Evolutionary conservation across 331 rosid species (phyloP).

Genomic region (Arachis monticola): DNA sequence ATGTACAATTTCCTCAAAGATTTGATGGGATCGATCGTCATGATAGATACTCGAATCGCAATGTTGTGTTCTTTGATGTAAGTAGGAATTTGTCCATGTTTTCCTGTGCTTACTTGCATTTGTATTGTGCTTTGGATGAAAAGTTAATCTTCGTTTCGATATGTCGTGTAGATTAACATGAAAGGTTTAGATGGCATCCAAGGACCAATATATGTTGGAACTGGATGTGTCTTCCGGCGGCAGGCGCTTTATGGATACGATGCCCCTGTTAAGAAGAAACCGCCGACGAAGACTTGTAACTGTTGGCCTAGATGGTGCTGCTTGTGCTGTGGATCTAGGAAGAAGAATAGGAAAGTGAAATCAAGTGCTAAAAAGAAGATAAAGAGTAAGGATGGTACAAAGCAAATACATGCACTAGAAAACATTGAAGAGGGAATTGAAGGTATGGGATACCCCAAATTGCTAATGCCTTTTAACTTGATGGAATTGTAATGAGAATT

Average conservation of each 20-base stretch:
- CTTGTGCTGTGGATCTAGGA: slow-evolving; percentile 71
- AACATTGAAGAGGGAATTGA: slow-evolving; percentile 67
- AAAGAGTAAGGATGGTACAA: slow-evolving; percentile 69
- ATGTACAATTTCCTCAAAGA: slow-evolving; percentile 96
- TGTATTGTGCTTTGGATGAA: slow-evolving; percentile 12
- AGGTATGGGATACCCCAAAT: slow-evolving; percentile 43
- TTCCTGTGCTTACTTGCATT: neutral
- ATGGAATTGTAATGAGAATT: neutral
- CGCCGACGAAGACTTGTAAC: slow-evolving; percentile 72
- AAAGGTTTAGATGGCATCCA: slow-evolving; percentile 95
- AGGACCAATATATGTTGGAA: slow-evolving; percentile 96
- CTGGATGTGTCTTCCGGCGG: slow-evolving; percentile 92
- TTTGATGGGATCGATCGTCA: slow-evolving; percentile 95
- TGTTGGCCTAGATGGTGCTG: slow-evolving; percentile 89
- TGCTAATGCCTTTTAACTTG: neutral
- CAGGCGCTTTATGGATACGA: slow-evolving; percentile 84
- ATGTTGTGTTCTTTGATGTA: slow-evolving; percentile 94
- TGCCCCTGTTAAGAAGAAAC: slow-evolving; percentile 70
- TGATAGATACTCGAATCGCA: slow-evolving; percentile 93
- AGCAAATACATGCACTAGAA: slow-evolving; percentile 77
- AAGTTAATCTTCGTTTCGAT: slow-evolving; percentile 30
- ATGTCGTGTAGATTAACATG: slow-evolving; percentile 71
- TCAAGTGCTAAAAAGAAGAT: slow-evolving; percentile 59
- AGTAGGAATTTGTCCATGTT: slow-evolving; percentile 35
- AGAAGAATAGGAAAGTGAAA: slow-evolving; percentile 54